phyloP scores from a whole-genome alignment of 2,329 filamentous ascomycete genomes.

The Gaeumannomyces sp. region DNA sequence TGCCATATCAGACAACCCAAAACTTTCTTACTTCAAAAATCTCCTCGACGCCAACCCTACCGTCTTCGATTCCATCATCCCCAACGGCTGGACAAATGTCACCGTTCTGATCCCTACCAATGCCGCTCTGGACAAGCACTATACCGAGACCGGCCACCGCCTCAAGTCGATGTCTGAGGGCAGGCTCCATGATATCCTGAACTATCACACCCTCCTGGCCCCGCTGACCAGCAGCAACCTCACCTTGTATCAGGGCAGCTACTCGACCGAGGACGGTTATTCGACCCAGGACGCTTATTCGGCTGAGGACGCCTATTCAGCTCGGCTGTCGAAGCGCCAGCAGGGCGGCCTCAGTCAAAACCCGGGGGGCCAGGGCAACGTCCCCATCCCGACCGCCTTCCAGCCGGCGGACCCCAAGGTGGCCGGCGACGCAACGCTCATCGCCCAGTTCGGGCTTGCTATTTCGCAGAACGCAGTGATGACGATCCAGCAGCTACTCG shows the following conservation, averaged over 20 bases:
- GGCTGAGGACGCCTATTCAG: slow-evolving; percentile 16
- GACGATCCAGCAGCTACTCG: background rate
- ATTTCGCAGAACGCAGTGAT: too few species aligned
- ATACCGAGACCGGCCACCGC: slow-evolving; percentile 3
- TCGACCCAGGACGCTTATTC: slow-evolving; percentile 16
- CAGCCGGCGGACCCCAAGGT: background rate
- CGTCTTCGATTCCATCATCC: background rate
- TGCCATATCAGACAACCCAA: slow-evolving; percentile 2
- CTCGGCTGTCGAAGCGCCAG: slow-evolving; percentile 9
- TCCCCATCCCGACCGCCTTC: slow-evolving; percentile 15
- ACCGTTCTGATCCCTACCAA: slow-evolving; percentile 14
- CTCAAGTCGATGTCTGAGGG: background rate
- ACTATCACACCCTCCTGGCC: slow-evolving; percentile 17
- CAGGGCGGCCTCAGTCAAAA: too few species aligned
- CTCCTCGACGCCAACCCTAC: background rate
- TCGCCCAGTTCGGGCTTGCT: too few species aligned
- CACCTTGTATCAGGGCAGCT: slow-evolving; percentile 14
- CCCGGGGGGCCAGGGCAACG: slow-evolving; percentile 13
- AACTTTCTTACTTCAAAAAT: slow-evolving; percentile 2
- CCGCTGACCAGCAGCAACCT: slow-evolving; percentile 15
- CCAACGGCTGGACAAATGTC: background rate
- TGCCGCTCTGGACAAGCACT: slow-evolving; percentile 11
- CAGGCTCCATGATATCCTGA: slow-evolving; percentile 9
- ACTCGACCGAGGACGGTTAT: slow-evolving; percentile 17
- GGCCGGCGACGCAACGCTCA: too few species aligned